Evolutionary conservation across 805 yeast genomes (phyloP), one percentile per base, ranked within the genome.

Genomic region (Candida sakaeoensis): DNA sequence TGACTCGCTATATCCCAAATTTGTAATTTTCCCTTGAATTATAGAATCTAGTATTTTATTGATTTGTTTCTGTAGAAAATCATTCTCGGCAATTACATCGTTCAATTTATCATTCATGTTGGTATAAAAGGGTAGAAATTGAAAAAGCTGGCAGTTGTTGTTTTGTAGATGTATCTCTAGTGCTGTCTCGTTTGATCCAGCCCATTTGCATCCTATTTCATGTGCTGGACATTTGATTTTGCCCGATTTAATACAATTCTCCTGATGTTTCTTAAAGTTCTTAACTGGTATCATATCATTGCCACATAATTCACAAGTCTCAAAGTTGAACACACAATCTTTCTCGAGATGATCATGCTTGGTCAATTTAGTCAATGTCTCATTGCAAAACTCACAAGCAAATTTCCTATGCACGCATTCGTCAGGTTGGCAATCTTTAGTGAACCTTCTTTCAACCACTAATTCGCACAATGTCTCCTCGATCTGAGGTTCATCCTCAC

Each of bases 201-300:
- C 48, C 77, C 80, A 76, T 22, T 58, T 62, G 45, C 82, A 76
- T 1, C 82, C 82, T 36, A 65, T 70, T 21, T 57, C 60, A 14
- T 45, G 41, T 1, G 75, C 79, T 0, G 80, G 77, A 44, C 82
- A 76, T 37, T 57, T 55, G 12, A 68, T 51, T 36, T 65, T 64
- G 4, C 63, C 60, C 10, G 66, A 51, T 38, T 63, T 63, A 14
- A 57, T 51, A 43, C 81, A 75, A 47, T 65, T 65, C 8, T 53
- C 55, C 42, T 62, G 60, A 50, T 75, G 81, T 19, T 58, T 58
- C 2, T 54, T 58, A 16, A 73, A 44, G 18, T 54, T 47, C 46
- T 63, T 71, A 39, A 49, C 16, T 0, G 77, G 73, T 9, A 66
- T 65, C 56, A 56, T 53, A 44, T 66, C 71, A 43, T 66, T 66